phyloP scores from a whole-genome alignment of 2,329 filamentous ascomycete species.

The Aspergillus sojae region DNA sequence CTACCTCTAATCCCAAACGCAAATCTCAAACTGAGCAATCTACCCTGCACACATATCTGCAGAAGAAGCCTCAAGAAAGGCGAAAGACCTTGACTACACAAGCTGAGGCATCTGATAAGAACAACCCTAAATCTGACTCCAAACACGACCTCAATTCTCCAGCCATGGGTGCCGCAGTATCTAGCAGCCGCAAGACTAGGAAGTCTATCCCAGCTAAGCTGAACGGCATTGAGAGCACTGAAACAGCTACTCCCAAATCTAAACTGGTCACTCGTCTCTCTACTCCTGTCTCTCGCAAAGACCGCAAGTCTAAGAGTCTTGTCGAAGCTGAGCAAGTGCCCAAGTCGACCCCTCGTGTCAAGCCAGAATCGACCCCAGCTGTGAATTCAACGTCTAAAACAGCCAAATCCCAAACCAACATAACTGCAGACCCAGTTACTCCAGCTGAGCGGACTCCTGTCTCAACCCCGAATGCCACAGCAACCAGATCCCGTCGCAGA shows the following conservation, averaged over 20 bases:
- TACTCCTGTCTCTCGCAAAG: conserved; percentile 16
- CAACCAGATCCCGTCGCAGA: conserved; percentile 16
- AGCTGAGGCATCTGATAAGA: conserved; percentile 10
- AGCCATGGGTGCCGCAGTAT: conserved; percentile 7
- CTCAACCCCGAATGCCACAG: conserved; percentile 9
- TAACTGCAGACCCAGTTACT: conserved; percentile 9
- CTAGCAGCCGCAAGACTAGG: conserved; percentile 16
- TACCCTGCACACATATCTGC: conserved; percentile 13
- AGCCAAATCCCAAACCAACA: conserved; percentile 6
- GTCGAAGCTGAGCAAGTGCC: conserved; percentile 7
- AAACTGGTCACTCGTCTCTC: conserved; percentile 13
- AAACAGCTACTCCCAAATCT: conserved; percentile 8
- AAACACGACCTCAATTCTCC: neutral
- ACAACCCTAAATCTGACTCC: conserved; percentile 5
- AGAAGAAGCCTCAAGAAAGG: conserved; percentile 13
- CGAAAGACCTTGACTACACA: conserved; percentile 16
- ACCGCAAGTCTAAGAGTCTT: conserved; percentile 14
- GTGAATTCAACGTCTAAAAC: neutral
- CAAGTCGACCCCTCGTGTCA: conserved; percentile 9
- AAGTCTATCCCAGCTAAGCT: conserved; percentile 22
- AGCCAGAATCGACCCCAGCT: conserved; percentile 3
- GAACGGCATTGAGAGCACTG: conserved; percentile 11
- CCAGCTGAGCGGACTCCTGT: conserved; percentile 8
- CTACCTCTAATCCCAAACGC: conserved; percentile 9
- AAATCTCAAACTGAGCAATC: conserved; percentile 12